Base-by-base conservation (phyloP, 495 filamentous ascomycete genomes). In the Xylaria palmicola region DNA sequence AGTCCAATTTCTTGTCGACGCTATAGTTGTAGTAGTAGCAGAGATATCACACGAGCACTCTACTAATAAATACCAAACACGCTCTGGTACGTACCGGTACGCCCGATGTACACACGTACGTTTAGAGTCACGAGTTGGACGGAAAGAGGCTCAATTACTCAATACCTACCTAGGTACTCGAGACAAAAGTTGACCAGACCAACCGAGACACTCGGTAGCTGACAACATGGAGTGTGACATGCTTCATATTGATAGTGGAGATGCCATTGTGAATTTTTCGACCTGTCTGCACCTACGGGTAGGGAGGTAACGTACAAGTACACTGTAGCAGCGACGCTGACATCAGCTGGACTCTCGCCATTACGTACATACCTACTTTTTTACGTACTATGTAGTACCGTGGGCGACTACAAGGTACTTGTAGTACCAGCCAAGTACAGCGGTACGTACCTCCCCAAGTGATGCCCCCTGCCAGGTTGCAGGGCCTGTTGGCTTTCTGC, bases 311-410 rank as follows among this genome's bases (percentile, higher is more conserved):
- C n/a, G n/a, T n/a, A n/a, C n/a, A n/a, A n/a, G n/a, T n/a, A 22
- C 32, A 41, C 40, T 34, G 53, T 56, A 44, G 44, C 39, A 24
- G 30, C 15, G 24, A 24, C 24, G 53, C 53, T 56, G 53, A 56
- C 53, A 44, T 56, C 53, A 56, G 53, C 52, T 27, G 53, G 17
- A 20, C 24, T 44, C 39, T 36, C 50, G 15, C 27, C 50, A 30
- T 29, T 40, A 34, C 50, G 40, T 29, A 27, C 29, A n/a, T 52
- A 26, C 49, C 41, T 44, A 5, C 22, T 4, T n/a, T n/a, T n/a
- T n/a, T 29, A 50, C 17, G 10, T 34, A 15, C 48, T 27, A 26
- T 20, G 9, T 17, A 19, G n/a, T n/a, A n/a, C n/a, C n/a, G n/a
- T n/a, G n/a, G n/a, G n/a, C n/a, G n/a, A n/a, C n/a, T n/a, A n/a